Evolutionary conservation across 805 yeast species (phyloP).

Genomic region (Gaillardinia entomophila): DNA sequence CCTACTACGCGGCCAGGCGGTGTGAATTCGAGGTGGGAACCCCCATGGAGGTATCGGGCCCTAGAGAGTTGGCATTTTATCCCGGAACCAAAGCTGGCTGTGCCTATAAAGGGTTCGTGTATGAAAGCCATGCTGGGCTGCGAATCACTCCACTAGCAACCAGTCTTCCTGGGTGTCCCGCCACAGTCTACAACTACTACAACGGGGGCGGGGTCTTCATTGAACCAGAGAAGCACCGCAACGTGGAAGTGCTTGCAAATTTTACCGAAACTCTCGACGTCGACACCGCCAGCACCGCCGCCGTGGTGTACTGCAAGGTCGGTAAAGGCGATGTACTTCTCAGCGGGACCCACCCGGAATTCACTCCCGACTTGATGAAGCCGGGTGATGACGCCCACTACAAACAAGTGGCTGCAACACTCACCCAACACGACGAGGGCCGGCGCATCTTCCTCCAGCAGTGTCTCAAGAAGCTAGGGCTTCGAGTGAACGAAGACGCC

Average conservation of each 20-base stretch:
- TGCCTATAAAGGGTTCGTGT: slow-evolving; percentile 74
- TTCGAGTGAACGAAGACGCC: slow-evolving; percentile 54
- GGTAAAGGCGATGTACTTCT: slow-evolving; percentile 76
- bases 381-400: slow-evolving; percentile 23
- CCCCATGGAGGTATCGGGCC: slow-evolving; percentile 78
- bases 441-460: slow-evolving; percentile 55
- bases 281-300: slow-evolving; percentile 46
- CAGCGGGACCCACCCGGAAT: slow-evolving; percentile 90
- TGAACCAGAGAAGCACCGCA: slow-evolving; percentile 55
- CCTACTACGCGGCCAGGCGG: slow-evolving; percentile 68
- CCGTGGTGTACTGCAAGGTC: slow-evolving; percentile 59
- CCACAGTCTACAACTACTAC: slow-evolving; percentile 44
- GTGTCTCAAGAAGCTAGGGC: slow-evolving; percentile 55
- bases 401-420: slow-evolving; percentile 17
- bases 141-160: slow-evolving; percentile 47
- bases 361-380: slow-evolving; percentile 48
- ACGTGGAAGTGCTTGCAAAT: slow-evolving; percentile 68
- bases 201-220: slow-evolving; percentile 91
- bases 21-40: slow-evolving; percentile 83
- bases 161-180: slow-evolving; percentile 19
- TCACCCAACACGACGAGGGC: slow-evolving; percentile 35
- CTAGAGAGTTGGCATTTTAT: slow-evolving; percentile 74
- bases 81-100: slow-evolving; percentile 84
- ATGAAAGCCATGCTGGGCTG: slow-evolving; percentile 74
- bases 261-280: slow-evolving; percentile 57